Evolutionary conservation across 2,329 filamentous ascomycete species (phyloP).

Genomic region (Salinomyces thailandicus): DNA sequence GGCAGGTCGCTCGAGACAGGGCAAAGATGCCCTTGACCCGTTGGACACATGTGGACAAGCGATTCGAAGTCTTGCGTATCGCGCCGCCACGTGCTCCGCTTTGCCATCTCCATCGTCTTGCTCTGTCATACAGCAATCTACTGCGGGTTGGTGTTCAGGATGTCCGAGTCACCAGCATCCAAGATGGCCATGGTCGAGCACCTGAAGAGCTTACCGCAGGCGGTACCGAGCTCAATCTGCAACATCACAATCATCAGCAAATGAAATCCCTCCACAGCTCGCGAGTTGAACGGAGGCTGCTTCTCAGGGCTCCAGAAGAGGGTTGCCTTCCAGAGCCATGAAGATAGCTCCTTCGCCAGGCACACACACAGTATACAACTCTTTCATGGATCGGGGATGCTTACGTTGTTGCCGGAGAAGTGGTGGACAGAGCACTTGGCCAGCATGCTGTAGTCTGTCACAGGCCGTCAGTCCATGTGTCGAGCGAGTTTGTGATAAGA

Average conservation of each 20-base stretch:
- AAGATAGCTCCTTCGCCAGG: slow-evolving; percentile 27
- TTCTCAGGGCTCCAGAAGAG: slow-evolving; percentile 65
- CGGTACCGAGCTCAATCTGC: slow-evolving; percentile 96
- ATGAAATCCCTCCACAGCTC: slow-evolving; percentile 74
- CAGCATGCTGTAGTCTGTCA: slow-evolving; percentile 66
- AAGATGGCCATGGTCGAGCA: slow-evolving; percentile 96
- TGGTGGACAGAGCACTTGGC: slow-evolving; percentile 94
- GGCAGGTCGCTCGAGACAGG: too few relatives aligned
- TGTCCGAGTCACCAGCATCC: slow-evolving; percentile 95
- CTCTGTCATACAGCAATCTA: slow-evolving; percentile 20
- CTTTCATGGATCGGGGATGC: slow-evolving; percentile 34
- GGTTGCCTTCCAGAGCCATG: slow-evolving; percentile 27
- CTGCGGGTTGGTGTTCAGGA: slow-evolving; percentile 62
- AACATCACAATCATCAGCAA: slow-evolving; percentile 33
- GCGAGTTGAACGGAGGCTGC: slow-evolving; percentile 46
- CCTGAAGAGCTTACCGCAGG: slow-evolving; percentile 97
- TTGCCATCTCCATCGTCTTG: not conserved
- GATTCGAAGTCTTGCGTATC: too few relatives aligned
- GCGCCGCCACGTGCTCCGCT: not conserved
- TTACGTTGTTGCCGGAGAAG: slow-evolving; percentile 98
- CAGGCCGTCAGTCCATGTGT: too few relatives aligned
- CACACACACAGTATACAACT: slow-evolving; percentile 9
- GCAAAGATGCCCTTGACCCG: too few relatives aligned
- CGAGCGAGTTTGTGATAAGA: too few relatives aligned
- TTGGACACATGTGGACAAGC: too few relatives aligned